Evolutionary conservation across 2,329 filamentous ascomycete species (phyloP).

Genomic region (Colletotrichum sansevieriae): DNA sequence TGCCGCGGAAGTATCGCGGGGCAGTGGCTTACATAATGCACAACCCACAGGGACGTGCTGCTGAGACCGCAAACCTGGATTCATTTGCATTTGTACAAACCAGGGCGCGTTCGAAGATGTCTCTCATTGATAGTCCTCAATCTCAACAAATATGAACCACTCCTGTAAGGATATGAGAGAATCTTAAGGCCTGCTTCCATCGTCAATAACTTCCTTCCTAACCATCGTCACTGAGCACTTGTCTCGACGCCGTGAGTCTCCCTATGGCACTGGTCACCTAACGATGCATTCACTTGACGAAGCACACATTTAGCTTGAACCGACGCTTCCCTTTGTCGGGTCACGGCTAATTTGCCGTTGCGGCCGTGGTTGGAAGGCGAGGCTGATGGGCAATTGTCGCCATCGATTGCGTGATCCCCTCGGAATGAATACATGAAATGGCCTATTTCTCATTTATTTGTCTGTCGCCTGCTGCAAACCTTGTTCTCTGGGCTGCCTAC

Average conservation of each 20-base stretch:
- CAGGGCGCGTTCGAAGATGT: no score
- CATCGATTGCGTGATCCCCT: slow-evolving; percentile 40
- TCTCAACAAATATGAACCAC: no score
- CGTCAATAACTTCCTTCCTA: no score
- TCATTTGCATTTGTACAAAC: background rate
- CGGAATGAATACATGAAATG: slow-evolving; percentile 16
- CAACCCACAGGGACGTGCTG: background rate
- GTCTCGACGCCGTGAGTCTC: background rate
- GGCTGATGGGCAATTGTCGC: slow-evolving; percentile 31
- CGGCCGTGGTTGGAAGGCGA: slow-evolving; percentile 21
- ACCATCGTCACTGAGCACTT: background rate
- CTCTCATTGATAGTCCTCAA: no score
- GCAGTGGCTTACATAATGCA: slow-evolving; percentile 19
- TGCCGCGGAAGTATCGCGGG: slow-evolving; percentile 10
- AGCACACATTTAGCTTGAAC: background rate
- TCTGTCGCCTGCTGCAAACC: background rate
- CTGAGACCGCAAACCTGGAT: background rate
- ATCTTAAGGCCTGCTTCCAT: no score
- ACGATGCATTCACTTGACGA: background rate
- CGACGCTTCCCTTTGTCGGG: slow-evolving; percentile 6
- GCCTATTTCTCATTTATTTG: no score
- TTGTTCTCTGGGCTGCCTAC: background rate
- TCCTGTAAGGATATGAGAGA: no score
- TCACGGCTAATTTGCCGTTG: background rate
- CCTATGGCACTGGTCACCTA: no score